A percentile compares a stretch with the other conserved stretches of the same genome.
Conservation (phyloP, 345 rosid species). For the Euphorbia pulcherrima region DNA sequence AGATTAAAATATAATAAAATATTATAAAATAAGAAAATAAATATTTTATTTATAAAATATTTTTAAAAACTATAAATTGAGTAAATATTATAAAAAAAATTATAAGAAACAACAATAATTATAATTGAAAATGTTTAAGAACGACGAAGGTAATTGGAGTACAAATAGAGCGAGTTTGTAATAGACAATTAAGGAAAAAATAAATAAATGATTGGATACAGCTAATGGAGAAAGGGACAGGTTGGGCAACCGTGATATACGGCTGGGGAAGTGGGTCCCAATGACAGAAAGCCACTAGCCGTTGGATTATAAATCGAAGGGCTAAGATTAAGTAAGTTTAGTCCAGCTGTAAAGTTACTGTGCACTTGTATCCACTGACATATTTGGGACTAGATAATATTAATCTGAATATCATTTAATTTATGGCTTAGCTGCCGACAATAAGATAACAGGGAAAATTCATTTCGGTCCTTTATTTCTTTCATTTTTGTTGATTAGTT, state of each 20-base stretch:
- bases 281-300: neutral
- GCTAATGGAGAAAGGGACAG: conserved; percentile 13
- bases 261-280: neutral
- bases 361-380: neutral
- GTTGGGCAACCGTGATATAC: conserved; percentile 6
- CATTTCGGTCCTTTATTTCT: too few relatives aligned
- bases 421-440: neutral
- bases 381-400: neutral
- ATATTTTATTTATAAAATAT: too few relatives aligned
- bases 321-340: neutral
- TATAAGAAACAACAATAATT: too few relatives aligned
- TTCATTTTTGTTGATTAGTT: too few relatives aligned
- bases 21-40: too few relatives aligned
- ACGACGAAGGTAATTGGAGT: neutral
- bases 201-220: neutral
- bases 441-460: too few relatives aligned
- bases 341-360: conserved; percentile 21
- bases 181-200: neutral
- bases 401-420: too few relatives aligned
- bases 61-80: too few relatives aligned
- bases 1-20: too few relatives aligned
- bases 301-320: neutral
- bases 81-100: too few relatives aligned
- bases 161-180: neutral
- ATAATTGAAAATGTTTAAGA: too few relatives aligned